Evolutionary conservation across 2,329 filamentous ascomycete genomes (phyloP), one percentile per base, ranked within the genome.

Genomic region (Xylariaceae sp.): DNA sequence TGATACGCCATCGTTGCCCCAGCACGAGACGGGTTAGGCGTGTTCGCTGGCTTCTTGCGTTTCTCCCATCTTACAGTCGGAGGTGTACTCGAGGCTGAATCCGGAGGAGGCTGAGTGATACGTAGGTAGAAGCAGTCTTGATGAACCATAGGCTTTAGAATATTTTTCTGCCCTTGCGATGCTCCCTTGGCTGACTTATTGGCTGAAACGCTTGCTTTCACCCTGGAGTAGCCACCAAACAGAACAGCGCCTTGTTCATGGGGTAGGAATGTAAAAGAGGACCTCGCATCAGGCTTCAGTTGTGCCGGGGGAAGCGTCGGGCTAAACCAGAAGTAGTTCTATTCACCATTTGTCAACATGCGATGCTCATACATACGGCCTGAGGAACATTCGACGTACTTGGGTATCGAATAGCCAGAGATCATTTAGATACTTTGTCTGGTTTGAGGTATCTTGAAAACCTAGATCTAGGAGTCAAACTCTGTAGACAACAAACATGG

Each of bases 1-100:
- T 99, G 95, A 73, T 88, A 91, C 0, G 92, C 86, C 93, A 98
- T 98, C 2, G 94, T 98, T 1, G 92, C 87, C 28, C 95, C 95
- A 3, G 92, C 93, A 19, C 95, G 86, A 11, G 89, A 75, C 4
- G 95, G 95, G 62, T 87, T 90, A 0, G 95, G 95, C 6, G 90
- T 79, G 71, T 99, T 99, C 24, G 90, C 91, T 1, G 95, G 93
- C 76, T 89, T 90, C 82, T 98, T 99, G 56, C 95, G 84, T 62
- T 88, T 87, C 76, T 99, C 95, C 95, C 95, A 99, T 37, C 92
- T 85, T 12, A 97, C 85, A 1, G 81, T 83, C 0, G 92, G 93
- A 1, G 85, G 82, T 0, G 88, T 79, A 43, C 84, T 87, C 1
- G 86, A 73, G 0, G 85, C 79, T 0, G 88, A 85, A 52, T 94